These are phyloP conservation scores for Chalciporus chontae DNA, from an alignment of 768 basidiomycete species.

Conservation along the genomic window DNA sequence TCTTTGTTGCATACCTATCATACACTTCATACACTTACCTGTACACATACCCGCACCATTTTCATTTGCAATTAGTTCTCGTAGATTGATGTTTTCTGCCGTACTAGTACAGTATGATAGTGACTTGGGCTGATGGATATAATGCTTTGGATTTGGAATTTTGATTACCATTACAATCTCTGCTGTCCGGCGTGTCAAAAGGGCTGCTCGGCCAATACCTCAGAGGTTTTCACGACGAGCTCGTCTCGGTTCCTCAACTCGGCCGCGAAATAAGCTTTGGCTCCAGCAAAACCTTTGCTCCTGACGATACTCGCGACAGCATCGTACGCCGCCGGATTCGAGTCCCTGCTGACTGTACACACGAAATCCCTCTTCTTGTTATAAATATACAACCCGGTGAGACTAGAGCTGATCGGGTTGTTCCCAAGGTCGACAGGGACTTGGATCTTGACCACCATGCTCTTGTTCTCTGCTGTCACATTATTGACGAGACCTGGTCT, in stretches of 20 bases:
- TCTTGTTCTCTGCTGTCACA: slow-evolving; percentile 32
- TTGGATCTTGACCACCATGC: slow-evolving; percentile 54
- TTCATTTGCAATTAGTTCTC: background rate
- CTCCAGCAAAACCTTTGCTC: slow-evolving; percentile 38
- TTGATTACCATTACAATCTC: background rate
- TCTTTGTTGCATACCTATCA: background rate
- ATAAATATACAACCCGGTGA: slow-evolving; percentile 42
- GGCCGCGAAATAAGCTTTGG: slow-evolving; percentile 55
- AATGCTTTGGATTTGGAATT: background rate
- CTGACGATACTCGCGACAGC: slow-evolving; percentile 37
- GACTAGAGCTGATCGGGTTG: slow-evolving; percentile 1
- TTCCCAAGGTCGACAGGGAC: slow-evolving; percentile 30
- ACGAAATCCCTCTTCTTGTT: slow-evolving; percentile 52
- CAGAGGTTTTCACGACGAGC: slow-evolving; percentile 47
- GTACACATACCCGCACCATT: background rate
- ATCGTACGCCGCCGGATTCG: slow-evolving; percentile 38
- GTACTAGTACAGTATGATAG: background rate
- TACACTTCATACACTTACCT: too few relatives aligned
- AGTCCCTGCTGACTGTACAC: slow-evolving; percentile 37
- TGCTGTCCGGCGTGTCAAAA: slow-evolving; percentile 31
- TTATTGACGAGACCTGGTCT: slow-evolving; percentile 22
- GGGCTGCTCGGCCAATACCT: slow-evolving; percentile 54
- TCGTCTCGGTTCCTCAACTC: slow-evolving; percentile 45
- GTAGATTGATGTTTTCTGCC: background rate
- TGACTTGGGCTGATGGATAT: background rate